Base-by-base conservation (phyloP, 768 basidiomycete species). In the Hysterangium stoloniferum region DNA sequence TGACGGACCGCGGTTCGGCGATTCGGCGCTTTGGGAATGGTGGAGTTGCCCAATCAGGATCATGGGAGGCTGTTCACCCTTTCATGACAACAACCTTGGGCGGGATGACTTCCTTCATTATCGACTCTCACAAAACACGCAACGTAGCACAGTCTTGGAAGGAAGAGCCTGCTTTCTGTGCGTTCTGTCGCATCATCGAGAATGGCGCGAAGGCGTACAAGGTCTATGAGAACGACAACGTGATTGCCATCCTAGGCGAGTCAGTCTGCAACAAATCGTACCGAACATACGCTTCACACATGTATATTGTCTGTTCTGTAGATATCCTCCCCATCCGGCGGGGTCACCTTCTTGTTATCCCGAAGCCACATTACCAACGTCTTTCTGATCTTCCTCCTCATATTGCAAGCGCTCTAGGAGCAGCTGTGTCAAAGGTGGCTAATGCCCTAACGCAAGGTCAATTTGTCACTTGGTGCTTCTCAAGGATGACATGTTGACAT, bases 81-180 rank as follows among this genome's bases (percentile, higher is more conserved):
- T n/a, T n/a, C n/a, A n/a, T n/a, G n/a, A n/a, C n/a, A n/a, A n/a
- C n/a, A n/a, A n/a, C n/a, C n/a, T n/a, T n/a, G n/a, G n/a, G n/a
- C n/a, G n/a, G 17, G 17, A 85, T 86, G 84, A 86, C 84, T 52
- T 84, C 82, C 29, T 84, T 82, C 67, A 78, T 86, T 17, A 84
- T 86, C 61, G 70, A 80, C 50, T 71, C 75, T 19, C 83, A 84
- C 58, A 68, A 74, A 33, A 61, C 66, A 50, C 75, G 81, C 7
- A 59, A 66, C 12, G 52, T 68, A 32, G 69, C 74, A 15, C 52
- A 63, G n/a, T 64, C 70, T n/a, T 82, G 80, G 83, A 64, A 60
- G 19, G n/a, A 34, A 12, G 62, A 67, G 13, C 69, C 76, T 52
- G 54, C 69, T 4, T 65, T 70, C 22, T 87, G 84, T 58, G 59